These are phyloP conservation scores for Niebla homalea DNA, from an alignment of 495 filamentous ascomycete genomes.

Conservation along the genomic window DNA sequence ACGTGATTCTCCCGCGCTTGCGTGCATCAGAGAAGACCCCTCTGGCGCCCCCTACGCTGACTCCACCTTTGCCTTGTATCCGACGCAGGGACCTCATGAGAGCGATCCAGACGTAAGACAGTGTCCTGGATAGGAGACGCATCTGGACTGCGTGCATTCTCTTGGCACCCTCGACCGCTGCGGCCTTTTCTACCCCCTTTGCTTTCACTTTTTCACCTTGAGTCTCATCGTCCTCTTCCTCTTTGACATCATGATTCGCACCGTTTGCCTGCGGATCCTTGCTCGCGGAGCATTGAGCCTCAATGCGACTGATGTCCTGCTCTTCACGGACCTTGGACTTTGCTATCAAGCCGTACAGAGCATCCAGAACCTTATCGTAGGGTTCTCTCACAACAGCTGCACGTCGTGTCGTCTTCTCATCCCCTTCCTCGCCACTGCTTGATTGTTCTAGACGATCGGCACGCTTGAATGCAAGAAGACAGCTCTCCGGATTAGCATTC, in stretches of 20 bases:
- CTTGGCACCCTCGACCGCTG: constrained; percentile 57
- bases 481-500: constrained; percentile 85
- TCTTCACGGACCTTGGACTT: constrained; percentile 61
- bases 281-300: constrained; percentile 37
- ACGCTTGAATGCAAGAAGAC: constrained; percentile 73
- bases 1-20: constrained; percentile 69
- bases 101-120: constrained; percentile 89
- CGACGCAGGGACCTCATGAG: constrained; percentile 88
- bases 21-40: constrained; percentile 80
- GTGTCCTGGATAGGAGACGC: constrained; percentile 55
- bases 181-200: constrained; percentile 41
- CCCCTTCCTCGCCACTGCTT: constrained; percentile 54
- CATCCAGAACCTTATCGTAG: constrained; percentile 70
- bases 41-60: constrained; percentile 59
- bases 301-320: constrained; percentile 54
- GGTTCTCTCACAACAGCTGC: constrained; percentile 65
- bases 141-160: constrained; percentile 58
- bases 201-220: constrained; percentile 40
- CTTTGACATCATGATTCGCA: constrained; percentile 28
- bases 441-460: constrained; percentile 71
- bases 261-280: constrained; percentile 30
- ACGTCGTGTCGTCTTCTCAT: constrained; percentile 47
- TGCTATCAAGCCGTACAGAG: constrained; percentile 66
- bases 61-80: constrained; percentile 78
- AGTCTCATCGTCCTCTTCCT: constrained; percentile 54